phyloP scores from a whole-genome alignment of 139 green algal species.

The Picochlorum sp. region DNA sequence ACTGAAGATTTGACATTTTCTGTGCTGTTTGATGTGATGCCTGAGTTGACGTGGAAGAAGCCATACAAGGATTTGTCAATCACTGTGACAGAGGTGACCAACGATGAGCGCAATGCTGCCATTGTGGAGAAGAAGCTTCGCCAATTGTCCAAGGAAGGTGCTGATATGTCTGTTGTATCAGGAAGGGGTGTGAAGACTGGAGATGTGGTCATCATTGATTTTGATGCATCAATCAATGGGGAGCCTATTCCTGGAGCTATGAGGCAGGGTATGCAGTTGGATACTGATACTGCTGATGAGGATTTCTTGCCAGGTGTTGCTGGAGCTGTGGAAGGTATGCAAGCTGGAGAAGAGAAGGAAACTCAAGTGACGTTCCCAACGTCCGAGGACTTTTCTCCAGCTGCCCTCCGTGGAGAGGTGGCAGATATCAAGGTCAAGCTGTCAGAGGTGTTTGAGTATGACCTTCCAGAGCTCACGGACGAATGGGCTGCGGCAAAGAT shows the following conservation, averaged over 20 bases:
- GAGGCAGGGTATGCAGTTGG: slow-evolving; percentile 32
- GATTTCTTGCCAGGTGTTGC: slow-evolving; percentile 31
- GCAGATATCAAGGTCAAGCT: slow-evolving; percentile 28
- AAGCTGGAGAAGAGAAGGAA: slow-evolving; percentile 26
- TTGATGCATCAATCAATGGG: slow-evolving; percentile 11
- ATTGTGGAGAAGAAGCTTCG: slow-evolving; percentile 47
- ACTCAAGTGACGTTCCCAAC: slow-evolving; percentile 25
- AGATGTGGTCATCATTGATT: slow-evolving; percentile 39
- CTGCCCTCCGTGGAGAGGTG: slow-evolving; percentile 19
- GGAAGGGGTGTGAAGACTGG: slow-evolving; percentile 33
- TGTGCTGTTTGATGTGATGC: slow-evolving; percentile 31
- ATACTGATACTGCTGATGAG: slow-evolving; percentile 36
- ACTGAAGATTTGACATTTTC: slow-evolving; percentile 32
- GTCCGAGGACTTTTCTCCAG: slow-evolving; percentile 15
- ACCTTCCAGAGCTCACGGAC: slow-evolving; percentile 39
- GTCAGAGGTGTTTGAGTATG: slow-evolving; percentile 41
- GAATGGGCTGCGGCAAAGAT: slow-evolving; percentile 18
- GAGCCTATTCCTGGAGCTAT: slow-evolving; percentile 21
- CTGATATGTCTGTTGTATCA: slow-evolving; percentile 41
- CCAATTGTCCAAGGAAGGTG: slow-evolving; percentile 48
- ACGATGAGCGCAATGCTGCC: slow-evolving; percentile 31
- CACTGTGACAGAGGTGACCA: slow-evolving; percentile 14
- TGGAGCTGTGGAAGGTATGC: slow-evolving; percentile 26
- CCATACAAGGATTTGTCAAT: slow-evolving; percentile 56
- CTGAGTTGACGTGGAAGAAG: slow-evolving; percentile 41